Evolutionary conservation across 2,329 filamentous ascomycete species (phyloP), one percentile per base, ranked within the genome.

Genomic region (Ramularia collo-cygni): DNA sequence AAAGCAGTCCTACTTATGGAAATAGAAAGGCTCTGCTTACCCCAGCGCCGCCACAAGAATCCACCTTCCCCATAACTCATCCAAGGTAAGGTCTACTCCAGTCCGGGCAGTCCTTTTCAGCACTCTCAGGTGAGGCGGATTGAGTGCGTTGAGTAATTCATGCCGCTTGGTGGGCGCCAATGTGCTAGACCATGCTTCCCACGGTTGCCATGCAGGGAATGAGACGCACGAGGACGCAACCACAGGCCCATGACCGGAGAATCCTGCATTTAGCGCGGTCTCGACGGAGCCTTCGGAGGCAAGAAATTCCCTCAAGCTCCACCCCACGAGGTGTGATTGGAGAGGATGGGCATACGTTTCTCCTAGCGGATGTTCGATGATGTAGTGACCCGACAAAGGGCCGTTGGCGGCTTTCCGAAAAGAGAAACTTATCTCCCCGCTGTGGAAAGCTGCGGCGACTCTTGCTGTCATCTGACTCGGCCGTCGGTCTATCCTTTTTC

Each of bases 191-290:
- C 10, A 6, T 24, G 21, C 6, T 24, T 24, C 10, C 21, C 21
- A 24, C 21, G 21, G 21, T 24, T 24, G 21, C 10, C 21, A 24
- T 24, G 21, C 21, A 24, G 21, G 21, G 21, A 24, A 24, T 24
- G 6, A 10, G 21, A 10, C 21, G 38, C 44, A 43, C 42, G 37
- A 45, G 44, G 37, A 32, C 28, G 38, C 28, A 43, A 42, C 34
- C 33, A 49, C 46, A 51, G 48, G 48, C 40, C n/a, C 43, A 37
- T 37, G 37, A 28, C 28, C 46, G 48, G 48, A 45, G 42, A 44
- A 49, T 38, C 44, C 27, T 42, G 31, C 27, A 19, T 32, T 10
- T 30, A 39, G 40, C 38, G 35, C 35, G n/a, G 14, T 13, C 26
- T 24, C 14, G 12, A 27, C 29, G 27, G 19, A 17, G 19, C 30